Percentiles rank a stretch among this genome's conserved stretches.
Evolutionary conservation across 2,329 filamentous ascomycete species (phyloP).

Genomic region (Trichoderma sp.): DNA sequence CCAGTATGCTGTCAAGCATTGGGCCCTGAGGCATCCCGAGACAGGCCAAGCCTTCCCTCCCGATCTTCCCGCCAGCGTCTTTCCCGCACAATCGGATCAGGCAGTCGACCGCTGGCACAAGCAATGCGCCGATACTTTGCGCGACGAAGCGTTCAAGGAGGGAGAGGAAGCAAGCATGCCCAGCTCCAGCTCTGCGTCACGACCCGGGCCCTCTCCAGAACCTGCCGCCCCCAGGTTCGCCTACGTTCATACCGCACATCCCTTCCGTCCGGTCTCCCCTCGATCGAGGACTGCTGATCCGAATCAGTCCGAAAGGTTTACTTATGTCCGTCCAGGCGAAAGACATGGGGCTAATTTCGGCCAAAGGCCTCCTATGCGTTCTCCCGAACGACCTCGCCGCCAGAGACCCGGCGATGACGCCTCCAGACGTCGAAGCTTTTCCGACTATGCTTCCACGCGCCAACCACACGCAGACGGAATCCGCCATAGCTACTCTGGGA

Average conservation of each 20-base stretch:
- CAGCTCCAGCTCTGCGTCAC: conserved; percentile 26
- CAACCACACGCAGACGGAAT: conserved; percentile 31
- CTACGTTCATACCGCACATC: conserved; percentile 36
- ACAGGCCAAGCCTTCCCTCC: conserved; percentile 66
- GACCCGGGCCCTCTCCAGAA: conserved; percentile 29
- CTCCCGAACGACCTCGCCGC: conserved; percentile 36
- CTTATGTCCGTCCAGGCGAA: conserved; percentile 43
- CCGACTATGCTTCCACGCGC: conserved; percentile 45
- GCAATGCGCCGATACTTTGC: conserved; percentile 65
- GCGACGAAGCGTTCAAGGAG: conserved; percentile 39
- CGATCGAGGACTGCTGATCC: conserved; percentile 32
- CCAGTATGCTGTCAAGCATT: conserved; percentile 74
- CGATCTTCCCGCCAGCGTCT: conserved; percentile 58
- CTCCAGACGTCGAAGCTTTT: conserved; percentile 49
- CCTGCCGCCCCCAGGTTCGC: conserved; percentile 37
- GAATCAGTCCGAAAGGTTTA: conserved; percentile 35
- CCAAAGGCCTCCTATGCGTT: conserved; percentile 33
- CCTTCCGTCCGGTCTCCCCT: conserved; percentile 31
- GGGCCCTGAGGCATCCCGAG: conserved; percentile 70
- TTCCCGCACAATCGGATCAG: conserved; percentile 69
- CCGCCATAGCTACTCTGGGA: conserved; percentile 28
- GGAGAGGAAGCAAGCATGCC: conserved; percentile 46
- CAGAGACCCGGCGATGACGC: conserved; percentile 41
- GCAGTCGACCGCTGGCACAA: conserved; percentile 88
- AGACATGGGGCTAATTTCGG: conserved; percentile 28